Evolutionary conservation across 1,284 basidiomycete species (phyloP), one percentile per base, ranked within the genome.

Genomic region (Puccinia polysora): DNA sequence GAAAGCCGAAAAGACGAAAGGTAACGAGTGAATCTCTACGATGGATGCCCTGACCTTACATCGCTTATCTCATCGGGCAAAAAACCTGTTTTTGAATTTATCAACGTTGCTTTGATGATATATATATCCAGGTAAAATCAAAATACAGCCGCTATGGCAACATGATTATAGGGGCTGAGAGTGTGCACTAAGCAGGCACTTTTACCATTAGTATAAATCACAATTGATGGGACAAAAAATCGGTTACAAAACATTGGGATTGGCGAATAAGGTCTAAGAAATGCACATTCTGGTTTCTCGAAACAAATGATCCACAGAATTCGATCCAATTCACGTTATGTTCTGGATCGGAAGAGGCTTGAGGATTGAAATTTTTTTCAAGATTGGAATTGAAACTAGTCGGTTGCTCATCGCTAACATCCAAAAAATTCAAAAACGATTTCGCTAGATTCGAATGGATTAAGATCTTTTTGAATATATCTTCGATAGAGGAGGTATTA

Each of bases 171-270:
- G n/a, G n/a, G n/a, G n/a, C n/a, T n/a, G n/a, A n/a, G n/a, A n/a
- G n/a, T n/a, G n/a, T n/a, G n/a, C n/a, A n/a, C n/a, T n/a, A n/a
- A n/a, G n/a, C n/a, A n/a, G n/a, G n/a, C n/a, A n/a, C n/a, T n/a
- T n/a, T n/a, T n/a, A n/a, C n/a, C n/a, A n/a, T n/a, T n/a, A n/a
- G n/a, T n/a, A n/a, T n/a, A 62, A 28, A 23, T 47, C 25, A 62
- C n/a, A 62, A 1, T 47, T 62, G 59, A n/a, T 62, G 18, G 3
- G 59, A 62, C 20, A 62, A 47, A 62, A 62, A 62, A 15, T 62
- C 59, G 10, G 47, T 28, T 8, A 62, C 23, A 6, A 62, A 62
- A 32, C 40, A 62, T 25, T 62, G 25, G 12, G 59, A 62, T 47
- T 14, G 14, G 25, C 28, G 38, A 43, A 62, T 62, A 36, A 47